Evolutionary conservation across 2,329 filamentous ascomycete genomes (phyloP).

Genomic region (Colletotrichum sp.): DNA sequence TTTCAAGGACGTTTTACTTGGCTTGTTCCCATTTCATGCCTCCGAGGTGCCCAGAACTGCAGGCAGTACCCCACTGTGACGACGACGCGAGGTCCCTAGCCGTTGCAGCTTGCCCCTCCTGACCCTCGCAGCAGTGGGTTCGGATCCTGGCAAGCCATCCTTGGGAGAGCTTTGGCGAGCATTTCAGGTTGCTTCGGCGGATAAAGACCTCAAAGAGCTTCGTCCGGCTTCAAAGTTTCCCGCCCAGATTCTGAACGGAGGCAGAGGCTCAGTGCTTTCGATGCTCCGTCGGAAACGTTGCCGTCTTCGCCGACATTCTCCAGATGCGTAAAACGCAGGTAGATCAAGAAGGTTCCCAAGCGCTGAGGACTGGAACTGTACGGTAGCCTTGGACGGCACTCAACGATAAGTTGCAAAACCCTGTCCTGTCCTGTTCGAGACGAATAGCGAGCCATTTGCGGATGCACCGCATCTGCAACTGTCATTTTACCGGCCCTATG

Average conservation of each 20-base stretch:
- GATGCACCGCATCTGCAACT: slow-evolving; percentile 9
- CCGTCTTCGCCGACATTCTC: background rate
- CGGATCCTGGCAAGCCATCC: background rate
- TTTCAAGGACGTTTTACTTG: background rate
- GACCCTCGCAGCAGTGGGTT: background rate
- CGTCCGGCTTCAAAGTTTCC: background rate
- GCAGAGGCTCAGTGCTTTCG: background rate
- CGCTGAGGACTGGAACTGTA: background rate
- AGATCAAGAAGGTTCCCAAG: background rate
- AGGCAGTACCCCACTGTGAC: background rate
- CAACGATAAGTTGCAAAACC: background rate
- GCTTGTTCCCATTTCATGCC: background rate
- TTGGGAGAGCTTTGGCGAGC: background rate
- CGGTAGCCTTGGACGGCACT: background rate
- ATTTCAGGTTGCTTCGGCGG: background rate
- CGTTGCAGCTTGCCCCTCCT: background rate
- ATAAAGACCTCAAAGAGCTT: background rate
- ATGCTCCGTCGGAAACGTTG: background rate
- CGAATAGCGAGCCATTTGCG: background rate
- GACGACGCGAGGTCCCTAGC: background rate
- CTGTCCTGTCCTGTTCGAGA: background rate
- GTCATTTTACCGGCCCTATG: slow-evolving; percentile 36
- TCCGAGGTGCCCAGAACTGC: background rate
- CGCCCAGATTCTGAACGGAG: background rate
- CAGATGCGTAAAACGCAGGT: background rate